These are phyloP conservation scores for Ogataea ganodermae DNA, from an alignment of 805 yeast genomes.

Conservation along the genomic window DNA sequence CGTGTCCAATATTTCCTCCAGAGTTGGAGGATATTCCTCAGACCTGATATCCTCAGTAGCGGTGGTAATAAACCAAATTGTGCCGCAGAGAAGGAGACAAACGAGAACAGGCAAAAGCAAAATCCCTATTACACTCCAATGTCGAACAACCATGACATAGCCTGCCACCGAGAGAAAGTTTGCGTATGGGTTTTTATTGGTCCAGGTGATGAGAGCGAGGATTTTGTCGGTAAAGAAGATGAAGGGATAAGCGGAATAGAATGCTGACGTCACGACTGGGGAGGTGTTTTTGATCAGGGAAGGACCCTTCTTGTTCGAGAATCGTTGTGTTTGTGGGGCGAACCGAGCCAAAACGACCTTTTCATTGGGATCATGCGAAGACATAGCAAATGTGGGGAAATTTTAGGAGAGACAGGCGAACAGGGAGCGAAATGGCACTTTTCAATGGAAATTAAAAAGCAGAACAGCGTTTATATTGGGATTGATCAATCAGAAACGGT, in stretches of 20 bases:
- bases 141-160: slow-evolving; percentile 42
- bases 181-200: slow-evolving; percentile 49
- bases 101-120: slow-evolving; percentile 43
- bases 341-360: slow-evolving; percentile 23
- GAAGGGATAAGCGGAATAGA: slow-evolving; percentile 50
- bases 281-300: slow-evolving; percentile 28
- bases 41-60: slow-evolving; percentile 40
- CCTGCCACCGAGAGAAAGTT: slow-evolving; percentile 45
- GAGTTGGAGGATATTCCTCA: slow-evolving; percentile 42
- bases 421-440: too few species aligned
- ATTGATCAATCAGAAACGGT: too few species aligned
- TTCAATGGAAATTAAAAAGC: too few species aligned
- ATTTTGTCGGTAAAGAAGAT: slow-evolving; percentile 45
- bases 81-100: slow-evolving; percentile 40
- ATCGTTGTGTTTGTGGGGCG: slow-evolving; percentile 19
- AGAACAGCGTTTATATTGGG: too few species aligned
- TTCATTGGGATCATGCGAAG: slow-evolving; percentile 9
- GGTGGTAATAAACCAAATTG: slow-evolving; percentile 48
- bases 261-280: slow-evolving; percentile 49
- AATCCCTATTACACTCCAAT: slow-evolving; percentile 43
- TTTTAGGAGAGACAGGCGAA: neutral
- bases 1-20: slow-evolving; percentile 53
- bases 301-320: slow-evolving; percentile 23
- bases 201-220: slow-evolving; percentile 54
- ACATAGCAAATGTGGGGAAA: slow-evolving; percentile 13